Percentiles rank a stretch among this genome's conserved stretches.
Conservation (phyloP, 1,284 basidiomycete species). For the Sanghuangporus baumii region DNA sequence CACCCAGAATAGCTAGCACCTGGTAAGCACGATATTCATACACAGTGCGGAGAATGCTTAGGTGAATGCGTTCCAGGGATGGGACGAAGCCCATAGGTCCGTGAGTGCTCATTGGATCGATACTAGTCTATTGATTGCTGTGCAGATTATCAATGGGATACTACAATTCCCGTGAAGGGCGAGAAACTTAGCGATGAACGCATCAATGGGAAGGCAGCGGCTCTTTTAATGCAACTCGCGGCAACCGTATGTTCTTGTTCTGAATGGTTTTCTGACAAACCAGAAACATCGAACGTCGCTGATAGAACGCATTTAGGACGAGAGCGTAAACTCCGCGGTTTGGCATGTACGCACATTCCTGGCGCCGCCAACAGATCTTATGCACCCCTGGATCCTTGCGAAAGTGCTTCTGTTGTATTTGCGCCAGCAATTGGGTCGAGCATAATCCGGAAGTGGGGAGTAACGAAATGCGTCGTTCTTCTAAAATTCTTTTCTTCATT, state of each 20-base stretch:
- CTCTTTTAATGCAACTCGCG: constrained; percentile 5
- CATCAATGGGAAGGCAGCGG: neutral
- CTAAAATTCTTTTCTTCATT: neutral
- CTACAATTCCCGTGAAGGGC: constrained; percentile 16
- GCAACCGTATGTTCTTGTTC: neutral
- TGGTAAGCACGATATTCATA: constrained; percentile 5
- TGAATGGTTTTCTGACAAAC: neutral
- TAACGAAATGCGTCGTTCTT: neutral
- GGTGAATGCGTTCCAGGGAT: neutral
- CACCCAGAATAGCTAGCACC: neutral
- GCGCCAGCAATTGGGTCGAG: neutral
- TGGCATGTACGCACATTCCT: constrained; percentile 7
- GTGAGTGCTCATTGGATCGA: neutral
- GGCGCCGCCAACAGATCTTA: constrained; percentile 5
- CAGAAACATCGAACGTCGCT: neutral
- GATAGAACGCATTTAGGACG: constrained; percentile 1
- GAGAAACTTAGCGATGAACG: constrained; percentile 14
- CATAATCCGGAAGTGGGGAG: neutral
- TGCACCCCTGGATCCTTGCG: constrained; percentile 9
- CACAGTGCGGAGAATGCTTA: neutral
- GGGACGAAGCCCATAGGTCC: constrained; percentile 7
- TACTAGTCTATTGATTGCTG: too few species aligned
- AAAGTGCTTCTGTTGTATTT: constrained; percentile 3
- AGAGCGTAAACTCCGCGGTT: neutral
- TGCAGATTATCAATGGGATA: constrained; percentile 15